These are phyloP conservation scores for Tricholoma flavovirens DNA, from an alignment of 768 basidiomycete genomes.

Conservation along the genomic window DNA sequence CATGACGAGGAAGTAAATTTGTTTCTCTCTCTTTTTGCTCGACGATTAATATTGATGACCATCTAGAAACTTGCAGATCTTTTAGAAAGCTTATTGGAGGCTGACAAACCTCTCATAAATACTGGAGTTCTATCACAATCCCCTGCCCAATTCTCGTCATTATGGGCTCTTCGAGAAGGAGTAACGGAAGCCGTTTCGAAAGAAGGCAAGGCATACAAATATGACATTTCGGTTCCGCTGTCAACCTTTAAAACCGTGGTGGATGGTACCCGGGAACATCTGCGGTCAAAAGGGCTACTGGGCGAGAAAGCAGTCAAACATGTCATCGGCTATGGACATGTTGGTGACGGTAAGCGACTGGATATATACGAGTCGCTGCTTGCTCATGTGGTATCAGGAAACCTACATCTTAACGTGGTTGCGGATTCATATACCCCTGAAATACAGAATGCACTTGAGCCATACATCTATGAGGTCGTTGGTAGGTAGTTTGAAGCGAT, in stretches of 20 bases:
- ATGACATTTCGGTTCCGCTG: slow-evolving; percentile 88
- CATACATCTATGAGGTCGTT: slow-evolving; percentile 91
- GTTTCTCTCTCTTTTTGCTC: slow-evolving; percentile 1
- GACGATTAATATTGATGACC: background rate
- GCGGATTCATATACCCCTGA: slow-evolving; percentile 79
- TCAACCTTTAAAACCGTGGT: slow-evolving; percentile 84
- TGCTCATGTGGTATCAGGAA: slow-evolving; percentile 45
- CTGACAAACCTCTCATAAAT: slow-evolving; percentile 70
- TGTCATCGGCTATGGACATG: slow-evolving; percentile 92
- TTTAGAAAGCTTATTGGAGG: slow-evolving; percentile 70
- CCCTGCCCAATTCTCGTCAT: slow-evolving; percentile 78
- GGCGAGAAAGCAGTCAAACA: slow-evolving; percentile 71
- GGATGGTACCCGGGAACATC: slow-evolving; percentile 67
- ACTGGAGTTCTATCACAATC: slow-evolving; percentile 92
- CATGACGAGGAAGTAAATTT: slow-evolving; percentile 85
- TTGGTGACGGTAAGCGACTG: slow-evolving; percentile 76
- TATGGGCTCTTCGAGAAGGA: slow-evolving; percentile 92
- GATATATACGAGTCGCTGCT: background rate
- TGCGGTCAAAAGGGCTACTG: slow-evolving; percentile 64
- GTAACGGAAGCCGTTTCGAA: slow-evolving; percentile 91
- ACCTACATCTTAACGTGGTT: slow-evolving; percentile 88
- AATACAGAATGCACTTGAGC: slow-evolving; percentile 84
- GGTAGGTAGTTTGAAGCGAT: slow-evolving; percentile 38
- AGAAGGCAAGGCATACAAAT: slow-evolving; percentile 95
- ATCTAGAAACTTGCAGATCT: slow-evolving; percentile 80